Evolutionary conservation across 73 alveolate species (phyloP).

Genomic region (Durusdinium trenchii): DNA sequence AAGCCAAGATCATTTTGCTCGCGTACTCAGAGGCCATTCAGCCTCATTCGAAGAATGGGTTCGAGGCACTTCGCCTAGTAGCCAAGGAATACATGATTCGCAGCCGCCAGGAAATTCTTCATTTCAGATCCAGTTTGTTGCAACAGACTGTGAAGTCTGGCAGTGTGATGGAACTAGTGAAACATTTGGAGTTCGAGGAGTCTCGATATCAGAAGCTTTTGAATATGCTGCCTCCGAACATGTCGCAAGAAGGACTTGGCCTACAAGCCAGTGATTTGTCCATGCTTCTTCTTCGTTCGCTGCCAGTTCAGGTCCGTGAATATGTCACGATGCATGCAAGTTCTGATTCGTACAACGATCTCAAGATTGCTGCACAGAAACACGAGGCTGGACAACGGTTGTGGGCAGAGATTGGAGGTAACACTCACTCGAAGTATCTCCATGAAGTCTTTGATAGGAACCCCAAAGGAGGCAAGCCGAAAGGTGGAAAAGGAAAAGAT

Average conservation of each 20-base stretch:
- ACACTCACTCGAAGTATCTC: not conserved
- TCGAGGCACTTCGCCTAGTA: not conserved
- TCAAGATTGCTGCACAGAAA: not conserved
- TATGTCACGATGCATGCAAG: not conserved
- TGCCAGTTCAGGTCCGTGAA: not conserved
- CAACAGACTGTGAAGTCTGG: not conserved
- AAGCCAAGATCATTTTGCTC: not conserved
- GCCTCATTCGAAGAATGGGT: not conserved
- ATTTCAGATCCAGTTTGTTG: not conserved
- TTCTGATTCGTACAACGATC: not conserved
- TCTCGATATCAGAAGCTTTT: not conserved
- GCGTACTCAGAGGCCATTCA: not conserved
- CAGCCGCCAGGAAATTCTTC: not conserved
- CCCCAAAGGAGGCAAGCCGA: too few relatives aligned
- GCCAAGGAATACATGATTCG: not conserved
- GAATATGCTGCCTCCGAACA: not conserved
- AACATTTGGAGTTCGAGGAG: not conserved
- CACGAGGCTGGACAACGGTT: not conserved
- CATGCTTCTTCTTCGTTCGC: not conserved
- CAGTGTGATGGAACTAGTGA: not conserved
- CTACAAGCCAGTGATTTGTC: not conserved
- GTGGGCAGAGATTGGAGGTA: not conserved
- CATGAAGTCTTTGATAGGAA: too few relatives aligned
- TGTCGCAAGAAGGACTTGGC: not conserved
- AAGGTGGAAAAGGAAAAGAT: too few relatives aligned